phyloP scores from a whole-genome alignment of 1,139 yeast species.

The Diutina pseudorugosa region DNA sequence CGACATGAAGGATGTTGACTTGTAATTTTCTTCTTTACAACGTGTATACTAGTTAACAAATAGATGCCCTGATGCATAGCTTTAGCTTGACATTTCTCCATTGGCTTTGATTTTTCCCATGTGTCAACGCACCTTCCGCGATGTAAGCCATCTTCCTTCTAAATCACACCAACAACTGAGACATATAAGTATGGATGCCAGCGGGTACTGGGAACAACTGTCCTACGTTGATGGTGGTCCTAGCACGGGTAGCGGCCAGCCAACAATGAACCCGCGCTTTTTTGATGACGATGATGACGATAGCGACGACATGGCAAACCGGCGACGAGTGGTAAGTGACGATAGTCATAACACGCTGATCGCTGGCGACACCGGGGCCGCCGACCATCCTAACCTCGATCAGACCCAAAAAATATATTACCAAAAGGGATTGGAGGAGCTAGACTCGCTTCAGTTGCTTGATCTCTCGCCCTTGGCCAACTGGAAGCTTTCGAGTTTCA shows the following conservation, averaged over 20 bases:
- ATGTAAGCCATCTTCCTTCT: background rate
- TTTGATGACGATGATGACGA: conserved; percentile 2
- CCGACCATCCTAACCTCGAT: conserved; percentile 12
- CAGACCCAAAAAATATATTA: conserved; percentile 32
- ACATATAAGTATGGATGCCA: background rate
- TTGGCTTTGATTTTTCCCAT: too few relatives aligned
- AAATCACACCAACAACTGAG: background rate
- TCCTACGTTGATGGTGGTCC: conserved; percentile 1
- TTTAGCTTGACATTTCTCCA: background rate
- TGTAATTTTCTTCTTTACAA: conserved; percentile 6
- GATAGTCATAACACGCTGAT: background rate
- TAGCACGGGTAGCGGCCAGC: background rate
- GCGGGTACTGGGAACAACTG: conserved; percentile 3
- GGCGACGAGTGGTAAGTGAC: background rate
- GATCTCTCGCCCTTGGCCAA: conserved; percentile 77
- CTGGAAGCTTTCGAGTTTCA: conserved; percentile 75
- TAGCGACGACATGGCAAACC: background rate
- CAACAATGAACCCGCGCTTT: background rate
- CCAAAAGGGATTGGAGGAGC: conserved; percentile 36
- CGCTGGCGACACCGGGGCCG: background rate
- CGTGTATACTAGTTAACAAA: background rate
- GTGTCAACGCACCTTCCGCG: too few relatives aligned
- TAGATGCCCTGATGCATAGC: background rate
- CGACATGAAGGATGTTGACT: conserved; percentile 11
- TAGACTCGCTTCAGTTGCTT: conserved; percentile 44